A percentile compares a stretch with the other conserved stretches of the same genome.
These are phyloP conservation scores for Coemansia sp. DNA, from an alignment of 192 early-diverging fungal species.

Conservation along the genomic window DNA sequence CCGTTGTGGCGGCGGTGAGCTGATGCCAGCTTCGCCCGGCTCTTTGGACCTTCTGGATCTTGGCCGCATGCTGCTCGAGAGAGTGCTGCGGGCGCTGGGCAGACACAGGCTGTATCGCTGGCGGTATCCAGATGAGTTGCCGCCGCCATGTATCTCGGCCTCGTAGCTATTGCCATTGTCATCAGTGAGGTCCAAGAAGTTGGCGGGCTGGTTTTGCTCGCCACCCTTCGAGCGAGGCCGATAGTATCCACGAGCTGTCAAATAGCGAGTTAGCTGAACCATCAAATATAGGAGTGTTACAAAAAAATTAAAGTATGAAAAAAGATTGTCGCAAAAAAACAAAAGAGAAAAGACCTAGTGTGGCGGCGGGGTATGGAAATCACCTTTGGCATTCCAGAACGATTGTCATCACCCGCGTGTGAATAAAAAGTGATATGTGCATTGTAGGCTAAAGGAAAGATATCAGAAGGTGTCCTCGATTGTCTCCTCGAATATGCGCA, in stretches of 20 bases:
- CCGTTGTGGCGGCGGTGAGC: not conserved
- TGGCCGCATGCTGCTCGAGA: not conserved
- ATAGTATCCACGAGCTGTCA: not conserved
- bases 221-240: not conserved
- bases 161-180: not conserved
- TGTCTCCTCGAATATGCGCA: not conserved
- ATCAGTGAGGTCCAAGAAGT: slow-evolving; percentile 42
- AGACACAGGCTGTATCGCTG: slow-evolving; percentile 17
- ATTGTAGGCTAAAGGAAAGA: not conserved
- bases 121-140: not conserved
- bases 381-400: not conserved
- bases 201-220: slow-evolving; percentile 18
- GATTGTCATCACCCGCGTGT: not conserved
- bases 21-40: not conserved
- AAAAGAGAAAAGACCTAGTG: not conserved
- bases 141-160: not conserved
- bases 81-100: slow-evolving; percentile 4
- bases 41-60: not conserved
- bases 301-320: not conserved
- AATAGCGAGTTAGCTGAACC: slow-evolving; percentile 1
- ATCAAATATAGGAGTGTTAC: not conserved
- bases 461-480: not conserved
- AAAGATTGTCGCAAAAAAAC: not conserved
- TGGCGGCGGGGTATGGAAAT: not conserved
- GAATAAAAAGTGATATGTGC: not conserved